Conservation (phyloP, 352 stramenopile genomes). For the Globisporangium spiculum region DNA sequence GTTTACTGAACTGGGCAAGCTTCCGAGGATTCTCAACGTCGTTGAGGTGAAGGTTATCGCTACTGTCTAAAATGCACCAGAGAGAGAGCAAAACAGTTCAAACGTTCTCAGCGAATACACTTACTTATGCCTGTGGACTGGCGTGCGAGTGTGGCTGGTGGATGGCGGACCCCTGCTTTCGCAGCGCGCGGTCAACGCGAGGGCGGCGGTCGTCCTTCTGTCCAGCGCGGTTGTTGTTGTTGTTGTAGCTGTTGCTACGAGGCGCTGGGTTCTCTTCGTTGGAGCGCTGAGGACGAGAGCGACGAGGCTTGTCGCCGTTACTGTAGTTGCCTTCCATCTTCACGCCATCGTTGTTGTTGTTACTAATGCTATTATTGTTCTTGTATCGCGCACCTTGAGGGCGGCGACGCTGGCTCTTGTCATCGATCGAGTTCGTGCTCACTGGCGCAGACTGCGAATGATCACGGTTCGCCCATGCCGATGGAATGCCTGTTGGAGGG, state of each 20-base stretch:
- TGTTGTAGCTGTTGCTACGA: conserved; percentile 23
- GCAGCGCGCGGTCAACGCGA: conserved; percentile 33
- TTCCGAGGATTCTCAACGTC: not conserved
- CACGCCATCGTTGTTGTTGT: conserved; percentile 11
- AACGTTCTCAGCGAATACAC: not conserved
- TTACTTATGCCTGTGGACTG: conserved; percentile 18
- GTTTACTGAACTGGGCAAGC: not conserved
- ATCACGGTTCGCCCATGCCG: conserved; percentile 20
- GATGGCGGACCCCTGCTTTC: conserved; percentile 34
- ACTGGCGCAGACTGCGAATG: conserved; percentile 23
- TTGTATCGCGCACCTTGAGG: conserved; percentile 30
- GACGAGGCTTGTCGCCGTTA: conserved; percentile 30
- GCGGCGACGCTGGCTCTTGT: conserved; percentile 33
- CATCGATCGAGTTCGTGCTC: conserved; percentile 19
- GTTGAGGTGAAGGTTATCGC: not conserved
- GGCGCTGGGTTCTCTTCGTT: conserved; percentile 27
- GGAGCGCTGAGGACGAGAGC: conserved; percentile 25
- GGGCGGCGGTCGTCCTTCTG: conserved; percentile 40
- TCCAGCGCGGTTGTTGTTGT: conserved; percentile 8
- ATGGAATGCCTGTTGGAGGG: conserved; percentile 8
- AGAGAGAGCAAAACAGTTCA: not conserved
- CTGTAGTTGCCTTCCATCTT: not conserved
- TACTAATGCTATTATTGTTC: conserved; percentile 30
- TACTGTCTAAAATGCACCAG: conserved; percentile 12
- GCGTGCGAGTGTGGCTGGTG: conserved; percentile 23